These are phyloP conservation scores for Adansonia gregorii DNA, from an alignment of 441 rosid genomes.

Conservation along the genomic window DNA sequence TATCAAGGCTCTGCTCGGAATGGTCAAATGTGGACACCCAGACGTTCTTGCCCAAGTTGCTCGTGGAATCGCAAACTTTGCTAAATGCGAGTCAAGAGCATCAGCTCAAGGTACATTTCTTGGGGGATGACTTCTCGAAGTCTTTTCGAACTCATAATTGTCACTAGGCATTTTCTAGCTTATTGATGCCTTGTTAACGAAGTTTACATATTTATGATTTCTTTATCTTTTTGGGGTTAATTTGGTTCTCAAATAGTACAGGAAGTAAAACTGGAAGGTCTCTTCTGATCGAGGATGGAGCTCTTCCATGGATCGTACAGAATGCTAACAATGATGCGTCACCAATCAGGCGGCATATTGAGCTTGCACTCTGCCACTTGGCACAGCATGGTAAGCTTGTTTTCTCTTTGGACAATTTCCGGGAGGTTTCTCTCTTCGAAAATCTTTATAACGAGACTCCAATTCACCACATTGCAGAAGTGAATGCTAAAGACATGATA, in stretches of 20 bases:
- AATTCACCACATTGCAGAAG: conserved; percentile 55
- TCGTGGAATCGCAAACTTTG: conserved; percentile 98
- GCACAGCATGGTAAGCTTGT: conserved; percentile 84
- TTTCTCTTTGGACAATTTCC: background rate
- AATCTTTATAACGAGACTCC: conserved; percentile 10
- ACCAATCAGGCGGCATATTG: conserved; percentile 82
- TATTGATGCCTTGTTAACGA: background rate
- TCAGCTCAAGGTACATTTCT: conserved; percentile 73
- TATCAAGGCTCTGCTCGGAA: conserved; percentile 91
- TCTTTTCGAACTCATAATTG: background rate
- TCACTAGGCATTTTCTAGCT: background rate
- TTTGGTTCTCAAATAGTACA: conserved; percentile 38
- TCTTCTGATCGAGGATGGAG: conserved; percentile 90
- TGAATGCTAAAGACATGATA: conserved; percentile 91
- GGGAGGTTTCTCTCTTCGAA: conserved; percentile 10
- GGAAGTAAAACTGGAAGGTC: conserved; percentile 87
- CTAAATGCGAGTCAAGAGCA: conserved; percentile 97
- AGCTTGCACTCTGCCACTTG: conserved; percentile 96
- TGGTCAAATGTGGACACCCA: conserved; percentile 89
- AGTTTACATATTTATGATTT: conserved; percentile 3
- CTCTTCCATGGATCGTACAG: conserved; percentile 94
- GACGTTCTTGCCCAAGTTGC: conserved; percentile 99
- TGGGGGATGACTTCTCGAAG: conserved; percentile 8
- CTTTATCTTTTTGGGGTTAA: background rate
- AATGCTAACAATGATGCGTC: conserved; percentile 91